Evolutionary conservation across 352 stramenopile species (phyloP).

Genomic region (Globisporangium viniferum): DNA sequence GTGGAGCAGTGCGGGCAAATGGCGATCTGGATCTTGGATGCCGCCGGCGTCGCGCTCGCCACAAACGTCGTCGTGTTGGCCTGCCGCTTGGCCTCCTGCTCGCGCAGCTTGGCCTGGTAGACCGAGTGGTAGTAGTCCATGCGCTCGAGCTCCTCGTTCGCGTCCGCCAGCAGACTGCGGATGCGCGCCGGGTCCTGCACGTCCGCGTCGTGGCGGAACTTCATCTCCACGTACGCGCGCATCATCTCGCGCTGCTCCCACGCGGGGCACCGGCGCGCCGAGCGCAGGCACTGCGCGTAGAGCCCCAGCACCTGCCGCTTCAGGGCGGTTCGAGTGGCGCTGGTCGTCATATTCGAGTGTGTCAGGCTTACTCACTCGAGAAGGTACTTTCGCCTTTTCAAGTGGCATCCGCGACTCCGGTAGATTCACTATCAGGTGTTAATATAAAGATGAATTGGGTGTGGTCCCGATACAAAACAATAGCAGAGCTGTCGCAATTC

Average conservation of each 20-base stretch:
- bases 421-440: no score
- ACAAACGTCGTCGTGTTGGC: not conserved
- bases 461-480: no score
- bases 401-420: no score
- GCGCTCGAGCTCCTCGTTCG: slow-evolving; percentile 67
- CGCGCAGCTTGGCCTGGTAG: slow-evolving; percentile 60
- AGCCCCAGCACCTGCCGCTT: slow-evolving; percentile 47
- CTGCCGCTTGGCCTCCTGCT: slow-evolving; percentile 14
- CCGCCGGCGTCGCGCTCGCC: not conserved
- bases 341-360: not conserved
- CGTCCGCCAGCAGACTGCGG: slow-evolving; percentile 51
- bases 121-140: slow-evolving; percentile 89
- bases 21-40: slow-evolving; percentile 8
- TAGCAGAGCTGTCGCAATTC: no score
- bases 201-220: slow-evolving; percentile 59
- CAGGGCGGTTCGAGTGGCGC: not conserved
- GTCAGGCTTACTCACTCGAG: no score
- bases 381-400: no score
- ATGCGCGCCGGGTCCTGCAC: slow-evolving; percentile 58
- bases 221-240: slow-evolving; percentile 74
- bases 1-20: slow-evolving; percentile 41
- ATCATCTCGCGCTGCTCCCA: slow-evolving; percentile 86
- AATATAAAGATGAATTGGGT: no score
- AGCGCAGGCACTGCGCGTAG: slow-evolving; percentile 75
- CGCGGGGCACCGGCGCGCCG: slow-evolving; percentile 64